Evolutionary conservation across 768 basidiomycete genomes (phyloP), one percentile per base, ranked within the genome.

Genomic region (Rhizopogon roseolus): DNA sequence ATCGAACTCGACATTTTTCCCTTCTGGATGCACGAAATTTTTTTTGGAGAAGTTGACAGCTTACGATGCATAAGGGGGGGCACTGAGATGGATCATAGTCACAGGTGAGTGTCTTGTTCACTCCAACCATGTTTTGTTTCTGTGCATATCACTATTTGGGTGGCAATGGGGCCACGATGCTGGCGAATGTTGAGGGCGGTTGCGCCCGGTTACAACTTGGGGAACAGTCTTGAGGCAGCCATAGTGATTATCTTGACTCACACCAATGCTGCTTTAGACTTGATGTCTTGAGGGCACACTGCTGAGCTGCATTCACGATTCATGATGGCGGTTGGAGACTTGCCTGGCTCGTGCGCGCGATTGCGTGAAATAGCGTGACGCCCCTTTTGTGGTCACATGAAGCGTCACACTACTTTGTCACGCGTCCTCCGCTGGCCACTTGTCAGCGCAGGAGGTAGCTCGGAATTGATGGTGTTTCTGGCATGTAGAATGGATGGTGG

Each of bases 71-170:
- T 37, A n/a, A n/a, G 34, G 3, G 22, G 16, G 41, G 14, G 52
- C 29, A 32, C 29, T 28, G 28, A 49, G 54, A 45, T 54, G 44
- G 37, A 56, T 65, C 59, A 65, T 8, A 58, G 57, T 44, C 49
- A 49, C 34, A 42, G 22, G 65, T 61, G 65, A 66, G 64, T 63
- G 65, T 63, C 61, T 67, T 65, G 63, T 58, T 64, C 64, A 65
- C 60, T 65, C 60, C 41, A 55, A 54, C 50, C 54, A 54, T 56
- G 57, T 58, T 67, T 56, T 49, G 45, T 57, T 32, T 14, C 4
- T 45, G 52, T 60, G 64, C 61, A 63, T 56, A 61, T 54, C 48
- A 38, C 50, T 3, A 44, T 50, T 41, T 50, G 45, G 36, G 29
- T 49, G 49, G 34, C 14, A 22, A 52, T 55, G 16, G 51, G 28